Evolutionary conservation across 768 basidiomycete genomes (phyloP).

Genomic region (Coprinopsis sp.): DNA sequence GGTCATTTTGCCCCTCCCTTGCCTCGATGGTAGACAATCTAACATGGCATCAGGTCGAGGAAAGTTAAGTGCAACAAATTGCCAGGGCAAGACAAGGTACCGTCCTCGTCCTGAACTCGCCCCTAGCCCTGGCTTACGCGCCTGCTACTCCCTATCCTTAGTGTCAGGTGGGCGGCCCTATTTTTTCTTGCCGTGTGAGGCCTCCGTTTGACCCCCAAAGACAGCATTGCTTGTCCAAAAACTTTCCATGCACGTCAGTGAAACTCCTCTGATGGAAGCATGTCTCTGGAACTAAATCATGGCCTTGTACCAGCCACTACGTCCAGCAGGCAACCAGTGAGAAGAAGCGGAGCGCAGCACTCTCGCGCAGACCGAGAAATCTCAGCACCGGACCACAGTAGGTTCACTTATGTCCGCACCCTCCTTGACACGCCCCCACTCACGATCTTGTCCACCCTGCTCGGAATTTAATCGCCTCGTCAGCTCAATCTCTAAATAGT

Average conservation of each 20-base stretch:
- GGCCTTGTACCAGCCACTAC: constrained; percentile 48
- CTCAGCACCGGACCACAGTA: constrained; percentile 34
- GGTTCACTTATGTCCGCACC: constrained; percentile 16
- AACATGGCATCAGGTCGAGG: constrained; percentile 48
- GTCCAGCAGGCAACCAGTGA: constrained; percentile 84
- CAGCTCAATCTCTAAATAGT: constrained; percentile 35
- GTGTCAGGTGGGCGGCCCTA: constrained; percentile 56
- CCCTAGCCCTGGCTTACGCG: constrained; percentile 1
- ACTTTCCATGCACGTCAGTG: constrained; percentile 86
- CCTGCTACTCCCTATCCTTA: constrained; percentile 19
- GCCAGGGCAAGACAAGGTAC: constrained; percentile 78
- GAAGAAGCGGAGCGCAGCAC: constrained; percentile 63
- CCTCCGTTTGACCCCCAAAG: constrained; percentile 13
- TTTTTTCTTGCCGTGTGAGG: constrained; percentile 5
- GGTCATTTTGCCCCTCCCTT: constrained; percentile 37
- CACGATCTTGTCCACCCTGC: constrained; percentile 7
- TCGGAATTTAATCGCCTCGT: constrained; percentile 3
- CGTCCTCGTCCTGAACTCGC: constrained; percentile 15
- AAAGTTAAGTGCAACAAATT: constrained; percentile 88
- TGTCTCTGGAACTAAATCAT: not conserved
- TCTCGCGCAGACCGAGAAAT: constrained; percentile 62
- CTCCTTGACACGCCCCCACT: constrained; percentile 38
- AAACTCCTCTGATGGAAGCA: constrained; percentile 8
- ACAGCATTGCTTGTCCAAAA: constrained; percentile 83
- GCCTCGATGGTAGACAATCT: constrained; percentile 10